Percentiles rank a stretch among this genome's conserved stretches.
These are phyloP conservation scores for Hordeum vulgare DNA, from an alignment of 176 grass and related monocot species.

Conservation along the genomic window DNA sequence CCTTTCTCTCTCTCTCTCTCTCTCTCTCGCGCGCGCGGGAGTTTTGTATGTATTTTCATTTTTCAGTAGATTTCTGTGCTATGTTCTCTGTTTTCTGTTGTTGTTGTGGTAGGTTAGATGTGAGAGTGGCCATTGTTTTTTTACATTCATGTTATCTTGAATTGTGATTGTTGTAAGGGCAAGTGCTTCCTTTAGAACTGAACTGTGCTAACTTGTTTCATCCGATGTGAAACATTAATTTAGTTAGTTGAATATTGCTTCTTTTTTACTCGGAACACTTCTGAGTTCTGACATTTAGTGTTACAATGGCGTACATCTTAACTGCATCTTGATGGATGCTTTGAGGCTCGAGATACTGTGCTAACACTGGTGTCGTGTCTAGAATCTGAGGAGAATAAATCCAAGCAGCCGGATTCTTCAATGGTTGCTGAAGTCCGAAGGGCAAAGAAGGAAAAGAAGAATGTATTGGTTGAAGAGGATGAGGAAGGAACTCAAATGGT, in stretches of 20 bases:
- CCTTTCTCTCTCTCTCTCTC: no score
- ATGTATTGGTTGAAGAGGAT: conserved; percentile 23
- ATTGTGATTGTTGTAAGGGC: background rate
- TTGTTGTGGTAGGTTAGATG: background rate
- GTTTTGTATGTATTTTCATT: background rate
- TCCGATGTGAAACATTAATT: background rate
- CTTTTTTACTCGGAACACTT: background rate
- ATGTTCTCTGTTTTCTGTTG: conserved; percentile 8
- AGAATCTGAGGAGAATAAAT: conserved; percentile 46
- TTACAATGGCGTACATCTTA: background rate
- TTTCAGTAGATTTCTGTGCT: background rate
- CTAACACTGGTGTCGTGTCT: conserved; percentile 17
- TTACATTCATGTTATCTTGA: background rate
- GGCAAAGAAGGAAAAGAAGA: conserved; percentile 33
- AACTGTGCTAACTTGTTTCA: background rate
- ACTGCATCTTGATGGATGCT: background rate
- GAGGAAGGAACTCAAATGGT: conserved; percentile 20
- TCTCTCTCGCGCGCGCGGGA: background rate
- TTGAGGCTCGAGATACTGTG: background rate
- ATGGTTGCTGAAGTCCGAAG: conserved; percentile 20
- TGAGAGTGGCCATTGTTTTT: background rate
- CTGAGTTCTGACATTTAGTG: background rate
- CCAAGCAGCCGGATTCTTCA: conserved; percentile 7
- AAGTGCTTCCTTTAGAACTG: background rate
- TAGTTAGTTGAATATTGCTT: background rate